These are phyloP conservation scores for Moesziomyces globuligerus DNA, from an alignment of 1,284 basidiomycete species.

Conservation along the genomic window DNA sequence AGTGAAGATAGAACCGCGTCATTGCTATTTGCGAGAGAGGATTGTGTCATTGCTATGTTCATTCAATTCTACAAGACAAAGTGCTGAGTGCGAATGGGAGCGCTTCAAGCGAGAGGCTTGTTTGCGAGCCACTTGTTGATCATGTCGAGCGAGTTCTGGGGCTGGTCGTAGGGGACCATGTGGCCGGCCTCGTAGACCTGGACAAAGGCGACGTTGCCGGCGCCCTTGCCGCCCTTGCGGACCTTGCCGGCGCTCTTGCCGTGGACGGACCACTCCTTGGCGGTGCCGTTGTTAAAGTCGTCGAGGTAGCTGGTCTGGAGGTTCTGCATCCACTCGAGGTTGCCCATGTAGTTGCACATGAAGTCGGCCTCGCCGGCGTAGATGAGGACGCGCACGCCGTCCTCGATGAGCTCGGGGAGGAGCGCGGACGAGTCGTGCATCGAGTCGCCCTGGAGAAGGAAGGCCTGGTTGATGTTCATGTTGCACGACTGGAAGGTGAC, in stretches of 20 bases:
- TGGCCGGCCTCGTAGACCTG: conserved; percentile 58
- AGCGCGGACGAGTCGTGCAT: conserved; percentile 80
- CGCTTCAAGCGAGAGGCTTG: conserved; percentile 56
- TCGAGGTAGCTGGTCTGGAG: conserved; percentile 55
- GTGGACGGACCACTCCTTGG: conserved; percentile 42
- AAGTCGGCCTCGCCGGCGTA: conserved; percentile 88
- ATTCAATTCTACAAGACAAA: background rate
- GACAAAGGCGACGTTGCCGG: conserved; percentile 57
- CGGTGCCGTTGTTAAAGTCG: conserved; percentile 56
- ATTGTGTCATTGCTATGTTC: too few species aligned
- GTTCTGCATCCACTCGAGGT: conserved; percentile 58
- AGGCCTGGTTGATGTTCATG: conserved; percentile 74
- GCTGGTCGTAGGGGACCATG: conserved; percentile 78
- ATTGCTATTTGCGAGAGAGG: too few species aligned
- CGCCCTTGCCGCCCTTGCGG: conserved; percentile 58
- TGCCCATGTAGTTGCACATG: conserved; percentile 69
- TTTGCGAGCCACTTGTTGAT: conserved; percentile 73
- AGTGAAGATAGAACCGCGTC: too few species aligned
- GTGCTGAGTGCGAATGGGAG: too few species aligned
- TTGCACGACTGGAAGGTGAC: conserved; percentile 73
- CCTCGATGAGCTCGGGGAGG: conserved; percentile 79
- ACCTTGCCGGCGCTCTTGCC: conserved; percentile 57
- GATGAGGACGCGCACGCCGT: conserved; percentile 79
- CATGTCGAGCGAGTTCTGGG: conserved; percentile 76
- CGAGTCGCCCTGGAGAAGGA: conserved; percentile 79